These are phyloP conservation scores for Cercophora sp. DNA, from an alignment of 495 filamentous ascomycete genomes.

Conservation along the genomic window DNA sequence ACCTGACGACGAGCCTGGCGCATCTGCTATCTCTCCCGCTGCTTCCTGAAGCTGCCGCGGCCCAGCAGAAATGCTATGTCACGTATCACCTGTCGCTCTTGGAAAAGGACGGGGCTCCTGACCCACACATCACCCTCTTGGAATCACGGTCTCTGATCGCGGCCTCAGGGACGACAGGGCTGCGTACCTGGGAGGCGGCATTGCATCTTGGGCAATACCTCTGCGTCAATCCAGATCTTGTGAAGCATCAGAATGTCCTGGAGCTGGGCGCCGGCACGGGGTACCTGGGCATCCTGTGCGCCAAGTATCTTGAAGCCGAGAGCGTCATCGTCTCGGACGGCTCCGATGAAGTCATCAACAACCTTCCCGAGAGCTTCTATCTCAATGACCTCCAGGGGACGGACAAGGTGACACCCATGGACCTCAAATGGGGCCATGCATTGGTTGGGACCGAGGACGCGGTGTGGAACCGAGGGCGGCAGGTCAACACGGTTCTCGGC, in stretches of 20 bases:
- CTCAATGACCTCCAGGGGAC: conserved; percentile 58
- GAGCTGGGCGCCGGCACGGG: conserved; percentile 90
- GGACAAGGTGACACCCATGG: conserved; percentile 39
- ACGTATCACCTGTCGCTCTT: conserved; percentile 59
- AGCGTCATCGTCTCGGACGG: conserved; percentile 77
- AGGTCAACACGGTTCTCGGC: conserved; percentile 45
- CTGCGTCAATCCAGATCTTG: conserved; percentile 28
- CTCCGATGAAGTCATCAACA: conserved; percentile 65
- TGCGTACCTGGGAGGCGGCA: conserved; percentile 91
- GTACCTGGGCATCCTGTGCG: conserved; percentile 76
- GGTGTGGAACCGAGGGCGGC: conserved; percentile 39
- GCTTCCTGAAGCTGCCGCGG: conserved; percentile 55
- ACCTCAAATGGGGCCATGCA: conserved; percentile 59
- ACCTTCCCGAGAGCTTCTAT: conserved; percentile 61
- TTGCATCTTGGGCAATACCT: conserved; percentile 80
- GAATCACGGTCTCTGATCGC: conserved; percentile 75
- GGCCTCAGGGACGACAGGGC: conserved; percentile 72
- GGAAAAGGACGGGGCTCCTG: not conserved
- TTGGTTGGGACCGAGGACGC: conserved; percentile 42
- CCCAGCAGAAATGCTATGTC: conserved; percentile 73
- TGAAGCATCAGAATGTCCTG: conserved; percentile 62
- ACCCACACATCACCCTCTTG: conserved; percentile 49
- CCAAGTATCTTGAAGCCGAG: conserved; percentile 61
- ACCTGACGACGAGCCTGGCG: conserved; percentile 61
- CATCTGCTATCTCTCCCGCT: conserved; percentile 55